Percentiles rank a stretch among this genome's conserved stretches.
Conservation (phyloP, 495 filamentous ascomycete genomes). For the Trichoderma parareesei region DNA sequence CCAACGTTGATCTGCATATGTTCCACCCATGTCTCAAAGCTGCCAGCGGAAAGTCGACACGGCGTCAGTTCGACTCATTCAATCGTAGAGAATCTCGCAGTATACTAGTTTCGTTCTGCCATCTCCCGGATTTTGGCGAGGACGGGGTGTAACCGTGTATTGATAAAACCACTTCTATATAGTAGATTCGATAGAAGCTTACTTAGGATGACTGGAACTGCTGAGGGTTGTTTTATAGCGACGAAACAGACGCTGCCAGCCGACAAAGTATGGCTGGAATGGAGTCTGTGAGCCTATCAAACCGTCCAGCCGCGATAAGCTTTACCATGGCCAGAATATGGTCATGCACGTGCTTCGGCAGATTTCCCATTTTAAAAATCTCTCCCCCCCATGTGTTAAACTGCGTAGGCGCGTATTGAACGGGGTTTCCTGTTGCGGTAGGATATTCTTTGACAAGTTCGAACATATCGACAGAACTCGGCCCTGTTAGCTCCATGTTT, state of each 20-base stretch:
- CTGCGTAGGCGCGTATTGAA: not conserved
- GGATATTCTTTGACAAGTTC: slow-evolving; percentile 8
- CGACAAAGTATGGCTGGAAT: slow-evolving; percentile 9
- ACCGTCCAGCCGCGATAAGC: slow-evolving; percentile 4
- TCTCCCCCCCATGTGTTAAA: not conserved
- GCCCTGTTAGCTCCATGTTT: slow-evolving; percentile 9
- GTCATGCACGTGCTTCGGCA: not conserved
- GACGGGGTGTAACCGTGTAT: no score
- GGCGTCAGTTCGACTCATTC: no score
- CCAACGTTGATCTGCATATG: no score
- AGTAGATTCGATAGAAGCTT: no score
- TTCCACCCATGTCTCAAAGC: no score
- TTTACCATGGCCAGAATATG: slow-evolving; percentile 11
- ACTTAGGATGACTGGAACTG: no score
- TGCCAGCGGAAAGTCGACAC: no score
- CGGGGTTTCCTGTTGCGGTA: not conserved
- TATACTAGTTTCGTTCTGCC: no score
- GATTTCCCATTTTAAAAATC: not conserved
- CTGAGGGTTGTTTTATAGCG: not conserved
- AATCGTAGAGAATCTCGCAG: no score
- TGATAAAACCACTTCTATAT: no score
- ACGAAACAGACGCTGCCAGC: not conserved
- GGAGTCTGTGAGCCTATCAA: slow-evolving; percentile 9
- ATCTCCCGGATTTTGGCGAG: no score
- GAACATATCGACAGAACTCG: slow-evolving; percentile 6